Evolutionary conservation across 2,329 filamentous ascomycete species (phyloP), one percentile per base, ranked within the genome.

Genomic region (Arthrobotrys sinensis): DNA sequence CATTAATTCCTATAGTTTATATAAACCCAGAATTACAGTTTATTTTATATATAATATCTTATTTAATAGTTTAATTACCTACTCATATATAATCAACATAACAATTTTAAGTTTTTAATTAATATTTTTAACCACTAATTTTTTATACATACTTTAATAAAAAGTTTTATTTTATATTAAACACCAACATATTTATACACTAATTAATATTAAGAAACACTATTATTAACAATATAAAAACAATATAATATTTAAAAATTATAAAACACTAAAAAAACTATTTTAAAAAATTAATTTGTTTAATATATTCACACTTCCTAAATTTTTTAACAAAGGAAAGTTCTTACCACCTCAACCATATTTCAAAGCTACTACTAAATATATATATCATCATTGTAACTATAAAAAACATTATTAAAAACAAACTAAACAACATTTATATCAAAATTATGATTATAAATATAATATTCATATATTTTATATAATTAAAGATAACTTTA

Each of bases 151-250:
- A 8, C 10, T 48, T 1, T 21, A 48, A 48, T 48, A 48, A 48
- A 48, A 48, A 21, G 16, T 48, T 48, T 48, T 48, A 48, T 48
- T 60, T 21, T 38, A 60, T 38, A 60, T 38, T 21, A 16, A 40
- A 16, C 6, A 40, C 14, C 19, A 60, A 60, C 19, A 60, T 43
- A 10, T 60, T 36, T 60, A 60, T 60, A 38, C 10, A 8, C 7
- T 43, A 43, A 43, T 38, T 19, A 21, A 60, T n/a, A 60, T 55
- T 34, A 60, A 40, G 3, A 43, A 57, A 68, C n/a, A 60, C 19
- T 68, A 68, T 53, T 14, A 28, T 38, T 32, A 32, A 36, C 38
- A 60, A 38, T 57, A 32, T 34, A 57, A 67, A 38, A 34, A 14
- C 55, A 12, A 6, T 36, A n/a, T 67, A 32, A 2, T 34, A 36